A percentile compares a stretch with the other conserved stretches of the same genome.
Evolutionary conservation across 352 stramenopile genomes (phyloP).

Genomic region (Phytopythium oedochilum): DNA sequence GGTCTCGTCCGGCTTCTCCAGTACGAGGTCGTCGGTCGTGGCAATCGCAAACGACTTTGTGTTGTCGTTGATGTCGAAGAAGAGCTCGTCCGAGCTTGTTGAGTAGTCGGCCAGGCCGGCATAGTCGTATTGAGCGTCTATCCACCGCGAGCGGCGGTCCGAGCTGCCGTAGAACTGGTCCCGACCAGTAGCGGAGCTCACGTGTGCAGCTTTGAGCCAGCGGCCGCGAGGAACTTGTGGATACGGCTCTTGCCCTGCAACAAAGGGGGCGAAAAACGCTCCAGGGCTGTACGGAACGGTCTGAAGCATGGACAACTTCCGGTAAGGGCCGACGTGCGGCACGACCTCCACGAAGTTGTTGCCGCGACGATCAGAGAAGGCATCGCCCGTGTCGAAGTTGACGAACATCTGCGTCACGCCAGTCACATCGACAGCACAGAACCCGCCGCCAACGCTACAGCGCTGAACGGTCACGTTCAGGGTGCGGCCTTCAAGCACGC

Average conservation of each 20-base stretch:
- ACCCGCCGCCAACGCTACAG: conserved; percentile 39
- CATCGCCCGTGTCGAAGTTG: conserved; percentile 72
- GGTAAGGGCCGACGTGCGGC: conserved; percentile 49
- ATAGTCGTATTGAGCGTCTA: conserved; percentile 87
- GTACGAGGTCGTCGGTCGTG: conserved; percentile 88
- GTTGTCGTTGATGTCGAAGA: conserved; percentile 50
- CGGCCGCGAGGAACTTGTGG: conserved; percentile 57
- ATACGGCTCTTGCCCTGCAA: conserved; percentile 71
- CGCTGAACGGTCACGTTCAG: conserved; percentile 72
- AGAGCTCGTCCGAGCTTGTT: conserved; percentile 52
- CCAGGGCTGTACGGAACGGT: conserved; percentile 29
- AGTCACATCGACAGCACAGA: conserved; percentile 62
- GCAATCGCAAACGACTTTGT: conserved; percentile 67
- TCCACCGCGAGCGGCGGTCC: conserved; percentile 70
- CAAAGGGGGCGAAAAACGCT: conserved; percentile 50
- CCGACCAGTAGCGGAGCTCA: conserved; percentile 83
- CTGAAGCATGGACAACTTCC: conserved; percentile 58
- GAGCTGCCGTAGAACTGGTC: conserved; percentile 90
- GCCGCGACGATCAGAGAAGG: conserved; percentile 50
- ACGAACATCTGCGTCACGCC: conserved; percentile 44
- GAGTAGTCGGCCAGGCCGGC: conserved; percentile 87
- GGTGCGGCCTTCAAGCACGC: conserved; percentile 82
- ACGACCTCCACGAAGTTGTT: conserved; percentile 42
- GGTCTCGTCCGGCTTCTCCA: conserved; percentile 90
- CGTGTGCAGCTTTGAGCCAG: conserved; percentile 48